These are phyloP conservation scores for Ustilago sp. DNA, from an alignment of 1,284 basidiomycete species.

Conservation along the genomic window DNA sequence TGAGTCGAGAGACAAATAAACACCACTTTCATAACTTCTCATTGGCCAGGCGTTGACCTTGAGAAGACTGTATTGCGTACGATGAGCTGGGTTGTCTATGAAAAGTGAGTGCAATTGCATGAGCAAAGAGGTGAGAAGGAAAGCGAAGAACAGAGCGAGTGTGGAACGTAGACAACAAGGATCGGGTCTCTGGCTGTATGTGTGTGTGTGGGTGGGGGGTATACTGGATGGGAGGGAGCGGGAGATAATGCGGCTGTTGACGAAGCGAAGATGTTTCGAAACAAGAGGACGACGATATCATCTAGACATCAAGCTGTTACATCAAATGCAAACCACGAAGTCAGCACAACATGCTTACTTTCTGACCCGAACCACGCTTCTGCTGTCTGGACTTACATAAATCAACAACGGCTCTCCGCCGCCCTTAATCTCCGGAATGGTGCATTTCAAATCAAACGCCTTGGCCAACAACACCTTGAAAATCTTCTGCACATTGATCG, in stretches of 20 bases:
- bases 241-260: neutral
- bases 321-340: neutral
- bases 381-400: slow-evolving; percentile 39
- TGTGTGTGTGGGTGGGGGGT: neutral
- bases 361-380: neutral
- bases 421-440: slow-evolving; percentile 63
- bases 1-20: neutral
- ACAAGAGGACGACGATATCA: neutral
- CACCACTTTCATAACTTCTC: neutral
- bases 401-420: slow-evolving; percentile 58
- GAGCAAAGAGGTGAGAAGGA: neutral
- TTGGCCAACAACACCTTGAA: slow-evolving; percentile 77
- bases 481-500: slow-evolving; percentile 88
- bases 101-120: neutral
- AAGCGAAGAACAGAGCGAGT: neutral
- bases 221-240: neutral
- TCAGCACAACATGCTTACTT: neutral
- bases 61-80: neutral
- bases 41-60: no score
- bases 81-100: neutral
- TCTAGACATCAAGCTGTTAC: slow-evolving; percentile 3
- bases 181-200: no score
- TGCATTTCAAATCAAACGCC: slow-evolving; percentile 63
- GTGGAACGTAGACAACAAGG: neutral
- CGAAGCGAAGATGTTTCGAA: neutral